A percentile compares a stretch with the other conserved stretches of the same genome.
Conservation (phyloP, 768 basidiomycete species). For the Artomyces pyxidatus region DNA sequence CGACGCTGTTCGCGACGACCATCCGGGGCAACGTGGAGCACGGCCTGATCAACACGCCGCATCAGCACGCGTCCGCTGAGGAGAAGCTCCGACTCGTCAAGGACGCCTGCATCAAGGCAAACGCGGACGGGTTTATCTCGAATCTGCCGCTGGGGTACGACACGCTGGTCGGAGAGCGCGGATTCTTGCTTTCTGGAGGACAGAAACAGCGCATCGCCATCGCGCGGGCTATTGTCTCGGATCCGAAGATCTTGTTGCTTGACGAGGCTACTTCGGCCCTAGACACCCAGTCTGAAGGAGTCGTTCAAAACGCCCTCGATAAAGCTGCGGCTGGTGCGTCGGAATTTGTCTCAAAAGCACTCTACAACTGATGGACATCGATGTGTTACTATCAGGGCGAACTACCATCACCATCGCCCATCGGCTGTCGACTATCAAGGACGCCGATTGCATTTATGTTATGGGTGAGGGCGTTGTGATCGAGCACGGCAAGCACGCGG, state of each 20-base stretch:
- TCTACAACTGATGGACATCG: too few species aligned
- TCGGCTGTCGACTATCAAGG: slow-evolving; percentile 29
- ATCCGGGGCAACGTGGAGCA: slow-evolving; percentile 40
- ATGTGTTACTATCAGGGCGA: too few species aligned
- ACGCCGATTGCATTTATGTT: slow-evolving; percentile 34
- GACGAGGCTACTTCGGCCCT: slow-evolving; percentile 44
- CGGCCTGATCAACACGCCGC: slow-evolving; percentile 38
- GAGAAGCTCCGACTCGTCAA: slow-evolving; percentile 38
- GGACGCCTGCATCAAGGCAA: slow-evolving; percentile 42
- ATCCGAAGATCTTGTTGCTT: slow-evolving; percentile 39
- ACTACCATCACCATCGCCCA: slow-evolving; percentile 28
- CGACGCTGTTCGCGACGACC: slow-evolving; percentile 39
- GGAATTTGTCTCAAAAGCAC: too few species aligned
- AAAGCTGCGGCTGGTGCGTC: slow-evolving; percentile 36
- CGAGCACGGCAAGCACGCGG: slow-evolving; percentile 36
- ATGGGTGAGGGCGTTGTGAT: slow-evolving; percentile 36
- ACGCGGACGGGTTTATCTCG: slow-evolving; percentile 42
- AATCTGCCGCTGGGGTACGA: slow-evolving; percentile 43
- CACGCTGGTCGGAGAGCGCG: slow-evolving; percentile 42
- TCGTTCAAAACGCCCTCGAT: slow-evolving; percentile 47
- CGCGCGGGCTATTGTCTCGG: slow-evolving; percentile 40
- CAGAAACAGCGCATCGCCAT: slow-evolving; percentile 50
- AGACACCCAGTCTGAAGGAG: slow-evolving; percentile 41
- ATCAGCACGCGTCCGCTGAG: slow-evolving; percentile 31
- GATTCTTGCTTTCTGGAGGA: slow-evolving; percentile 41